Conservation (phyloP, 371 early-diverging fungal species). For the Mucor plumbeus region DNA sequence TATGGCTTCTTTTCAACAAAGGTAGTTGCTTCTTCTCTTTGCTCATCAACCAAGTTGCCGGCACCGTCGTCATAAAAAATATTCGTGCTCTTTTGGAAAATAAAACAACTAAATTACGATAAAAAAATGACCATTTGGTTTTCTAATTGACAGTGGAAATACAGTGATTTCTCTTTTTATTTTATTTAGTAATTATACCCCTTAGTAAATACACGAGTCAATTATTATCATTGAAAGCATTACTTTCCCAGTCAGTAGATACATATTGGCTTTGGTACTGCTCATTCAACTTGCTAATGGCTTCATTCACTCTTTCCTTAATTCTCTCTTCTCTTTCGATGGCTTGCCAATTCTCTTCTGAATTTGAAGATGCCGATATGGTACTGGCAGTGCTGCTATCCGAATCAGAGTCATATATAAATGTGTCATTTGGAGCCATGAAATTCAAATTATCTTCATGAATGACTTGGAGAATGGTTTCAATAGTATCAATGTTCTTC, state of each 20-base stretch:
- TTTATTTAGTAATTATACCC: too few relatives aligned
- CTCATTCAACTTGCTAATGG: conserved; percentile 20
- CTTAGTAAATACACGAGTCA: neutral
- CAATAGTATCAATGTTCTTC: conserved; percentile 22
- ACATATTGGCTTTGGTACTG: conserved; percentile 23
- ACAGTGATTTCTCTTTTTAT: too few relatives aligned
- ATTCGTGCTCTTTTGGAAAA: too few relatives aligned
- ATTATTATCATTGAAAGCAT: conserved; percentile 16
- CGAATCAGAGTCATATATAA: conserved; percentile 25
- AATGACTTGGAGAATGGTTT: conserved; percentile 25
- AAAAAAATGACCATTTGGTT: too few relatives aligned
- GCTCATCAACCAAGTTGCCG: too few relatives aligned
- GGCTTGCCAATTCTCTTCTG: conserved; percentile 10
- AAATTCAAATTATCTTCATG: conserved; percentile 24
- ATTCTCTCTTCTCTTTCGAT: conserved; percentile 12
- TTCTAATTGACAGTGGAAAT: too few relatives aligned
- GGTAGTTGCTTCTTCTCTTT: too few relatives aligned
- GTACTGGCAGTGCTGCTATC: conserved; percentile 25
- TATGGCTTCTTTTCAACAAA: too few relatives aligned
- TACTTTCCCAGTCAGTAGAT: conserved; percentile 16
- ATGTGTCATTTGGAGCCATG: conserved; percentile 18
- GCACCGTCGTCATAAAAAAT: too few relatives aligned
- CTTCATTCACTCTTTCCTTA: conserved; percentile 24
- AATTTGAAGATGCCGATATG: conserved; percentile 4
- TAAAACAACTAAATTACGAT: too few relatives aligned